Base-by-base conservation (phyloP, 192 early-diverging fungal species). In the Backusella parvicylindrica region DNA sequence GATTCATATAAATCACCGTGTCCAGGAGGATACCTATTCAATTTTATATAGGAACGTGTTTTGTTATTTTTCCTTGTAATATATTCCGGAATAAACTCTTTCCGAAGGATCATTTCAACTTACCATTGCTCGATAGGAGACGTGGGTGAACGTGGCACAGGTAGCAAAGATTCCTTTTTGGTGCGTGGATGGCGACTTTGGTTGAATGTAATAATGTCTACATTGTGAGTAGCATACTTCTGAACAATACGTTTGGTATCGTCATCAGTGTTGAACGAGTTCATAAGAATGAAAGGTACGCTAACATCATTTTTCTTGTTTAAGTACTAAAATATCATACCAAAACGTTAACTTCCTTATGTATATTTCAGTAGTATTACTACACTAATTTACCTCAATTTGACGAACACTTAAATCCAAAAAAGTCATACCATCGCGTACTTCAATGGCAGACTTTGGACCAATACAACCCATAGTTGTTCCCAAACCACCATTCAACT, bases 211-310 rank as follows among this genome's bases (percentile, higher is more conserved):
- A 97, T 82, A 75, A 99, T 93, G 77, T 93, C 88, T 65, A 98
- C 88, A 75, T 96, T 92, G 84, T 99, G 97, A 40, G 86, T 88
- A 65, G 86, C 89, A 87, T 99, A 98, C 84, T 99, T 99, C 91
- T 98, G 98, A 77, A 98, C 95, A 83, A 99, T 97, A 71, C 95
- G 92, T 81, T 91, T 88, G 53, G 98, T 99, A 81, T 99, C 98
- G 16, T 93, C 92, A 82, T 99, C 97, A 5, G 98, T 99, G 85
- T 99, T 99, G 91, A 99, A 98, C n/a, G 98, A 99, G 89, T 99
- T 99, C 98, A 99, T 99, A 64, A 98, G 88, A 71, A 99, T 97
- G 76, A 98, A 91, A 5, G 98, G 98, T 9, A 99, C 97, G 63
- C 92, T 89, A 71, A 97, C 96, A 66, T 92, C 89, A 81, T 97